Conservation (phyloP, 306 rosid species). For the Ormosia semicastrata region DNA sequence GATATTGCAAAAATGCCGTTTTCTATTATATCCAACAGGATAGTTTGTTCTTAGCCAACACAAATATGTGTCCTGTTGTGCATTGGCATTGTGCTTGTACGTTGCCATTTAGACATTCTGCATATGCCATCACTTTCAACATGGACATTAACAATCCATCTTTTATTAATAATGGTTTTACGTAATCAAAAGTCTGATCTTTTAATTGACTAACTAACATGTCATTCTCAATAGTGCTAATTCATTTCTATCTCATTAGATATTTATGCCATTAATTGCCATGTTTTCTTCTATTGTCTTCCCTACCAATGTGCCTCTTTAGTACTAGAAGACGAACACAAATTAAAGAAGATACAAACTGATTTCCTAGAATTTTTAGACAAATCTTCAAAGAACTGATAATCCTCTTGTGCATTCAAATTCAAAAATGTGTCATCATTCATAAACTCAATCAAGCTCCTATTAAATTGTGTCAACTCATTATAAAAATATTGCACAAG, state of each 20-base stretch:
- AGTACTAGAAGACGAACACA: not conserved
- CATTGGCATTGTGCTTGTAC: not conserved
- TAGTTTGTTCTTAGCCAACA: conserved; percentile 4
- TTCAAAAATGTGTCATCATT: no score
- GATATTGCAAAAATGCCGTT: not conserved
- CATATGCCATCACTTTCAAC: conserved; percentile 4
- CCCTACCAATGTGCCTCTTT: not conserved
- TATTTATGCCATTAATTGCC: not conserved
- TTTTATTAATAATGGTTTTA: no score
- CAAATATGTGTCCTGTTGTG: not conserved
- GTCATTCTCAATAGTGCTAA: conserved; percentile 1
- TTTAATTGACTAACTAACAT: no score
- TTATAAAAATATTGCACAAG: no score
- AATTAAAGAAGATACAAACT: not conserved
- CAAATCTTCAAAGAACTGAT: no score
- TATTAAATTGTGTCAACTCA: no score
- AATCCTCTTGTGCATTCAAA: no score
- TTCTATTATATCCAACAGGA: not conserved
- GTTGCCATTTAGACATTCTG: not conserved
- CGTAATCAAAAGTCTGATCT: no score
- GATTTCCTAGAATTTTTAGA: not conserved
- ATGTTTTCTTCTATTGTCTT: not conserved
- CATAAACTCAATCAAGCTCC: no score
- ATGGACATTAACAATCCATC: no score
- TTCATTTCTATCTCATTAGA: not conserved